Base-by-base conservation (phyloP, 768 basidiomycete species). In the Coprinopsis strossmayeri region DNA sequence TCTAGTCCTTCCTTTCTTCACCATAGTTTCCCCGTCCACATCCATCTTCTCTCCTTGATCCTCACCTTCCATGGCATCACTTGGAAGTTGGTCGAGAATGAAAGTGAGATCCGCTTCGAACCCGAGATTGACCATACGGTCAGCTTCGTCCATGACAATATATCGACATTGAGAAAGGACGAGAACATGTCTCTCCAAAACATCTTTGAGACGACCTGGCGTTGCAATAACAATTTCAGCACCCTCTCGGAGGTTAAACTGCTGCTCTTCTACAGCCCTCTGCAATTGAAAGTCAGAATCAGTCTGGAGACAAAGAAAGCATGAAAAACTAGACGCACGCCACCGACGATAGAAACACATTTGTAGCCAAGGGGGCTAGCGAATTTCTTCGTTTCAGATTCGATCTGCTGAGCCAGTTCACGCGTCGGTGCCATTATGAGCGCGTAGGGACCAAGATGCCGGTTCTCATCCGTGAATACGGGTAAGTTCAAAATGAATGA, bases 141-240 rank as follows among this genome's bases (percentile, higher is more conserved):
- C 96, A 13, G 96, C 96, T 73, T 99, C 96, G 64, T 99, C 96
- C 96, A 99, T 96, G 56, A 99, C 95, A 51, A 99, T 85, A 61
- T 99, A 98, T 1, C 91, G 91, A 65, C 96, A 98, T 65, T 99
- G 96, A 5, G 89, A 87, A 37, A 99, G 77, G 17, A 99, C 96
- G 35, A 99, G 76, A 39, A 98, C 91, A 64, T 88, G 90, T 18
- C 93, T 83, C 68, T 99, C 95, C 52, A 99, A 85, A 48, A 97
- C 91, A 62, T 98, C 96, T 67, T 96, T 96, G 15, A 99, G 76
- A 68, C 96, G 93, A 70, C 96, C 96, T 10, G 96, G 96, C 0
- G 96, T 98, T 21, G 96, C 96, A 52, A 99, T 97, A 60, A 99
- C 88, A 53, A 99, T 98, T 59, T 99, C 94, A 0, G 95, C 96